phyloP scores from a whole-genome alignment of 441 rosid species.

The Populus hybrid region DNA sequence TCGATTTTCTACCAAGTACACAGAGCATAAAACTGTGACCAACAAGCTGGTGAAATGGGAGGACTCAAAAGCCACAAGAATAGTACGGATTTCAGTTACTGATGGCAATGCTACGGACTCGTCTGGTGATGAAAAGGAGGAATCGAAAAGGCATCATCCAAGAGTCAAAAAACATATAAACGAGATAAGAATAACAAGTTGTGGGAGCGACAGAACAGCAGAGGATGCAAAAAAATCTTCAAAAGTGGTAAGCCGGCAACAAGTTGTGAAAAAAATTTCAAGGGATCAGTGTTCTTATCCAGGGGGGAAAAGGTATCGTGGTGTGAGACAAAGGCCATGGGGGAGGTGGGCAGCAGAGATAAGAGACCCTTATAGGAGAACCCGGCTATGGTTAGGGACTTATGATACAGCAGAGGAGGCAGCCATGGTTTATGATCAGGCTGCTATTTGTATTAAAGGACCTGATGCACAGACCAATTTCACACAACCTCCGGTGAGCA shows the following conservation, averaged over 20 bases:
- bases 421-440: constrained; percentile 61
- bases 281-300: constrained; percentile 2
- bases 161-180: constrained; percentile 61
- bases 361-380: constrained; percentile 53
- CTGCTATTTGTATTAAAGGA: constrained; percentile 68
- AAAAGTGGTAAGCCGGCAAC: not conserved
- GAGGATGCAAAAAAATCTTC: not conserved
- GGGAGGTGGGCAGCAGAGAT: constrained; percentile 92
- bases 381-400: constrained; percentile 73
- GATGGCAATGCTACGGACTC: constrained; percentile 88
- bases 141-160: not conserved
- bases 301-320: constrained; percentile 46
- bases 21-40: constrained; percentile 46
- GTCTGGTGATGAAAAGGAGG: constrained; percentile 64
- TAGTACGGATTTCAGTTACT: constrained; percentile 58
- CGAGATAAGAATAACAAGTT: constrained; percentile 55
- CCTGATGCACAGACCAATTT: constrained; percentile 64
- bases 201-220: not conserved
- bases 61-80: constrained; percentile 17
- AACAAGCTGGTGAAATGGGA: constrained; percentile 20
- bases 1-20: constrained; percentile 40
- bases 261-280: not conserved
- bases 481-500: constrained; percentile 37
- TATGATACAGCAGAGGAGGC: constrained; percentile 25
- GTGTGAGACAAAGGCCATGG: constrained; percentile 79